A percentile compares a stretch with the other conserved stretches of the same genome.
phyloP scores from a whole-genome alignment of 2,329 filamentous ascomycete genomes.

The Penicillium sp. region DNA sequence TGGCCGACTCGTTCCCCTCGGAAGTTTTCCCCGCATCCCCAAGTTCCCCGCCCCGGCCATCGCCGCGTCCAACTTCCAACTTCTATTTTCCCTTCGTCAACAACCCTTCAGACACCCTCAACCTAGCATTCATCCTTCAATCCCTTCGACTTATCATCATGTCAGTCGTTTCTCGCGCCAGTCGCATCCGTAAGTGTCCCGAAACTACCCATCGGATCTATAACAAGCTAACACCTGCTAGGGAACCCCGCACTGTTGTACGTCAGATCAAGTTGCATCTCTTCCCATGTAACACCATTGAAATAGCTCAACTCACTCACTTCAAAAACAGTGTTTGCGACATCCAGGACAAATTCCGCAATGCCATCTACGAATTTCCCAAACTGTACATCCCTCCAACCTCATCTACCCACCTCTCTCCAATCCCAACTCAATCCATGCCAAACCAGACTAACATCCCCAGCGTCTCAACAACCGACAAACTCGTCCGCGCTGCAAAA shows the following conservation, averaged over 20 bases:
- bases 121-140: background rate
- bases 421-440: background rate
- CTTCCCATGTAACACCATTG: background rate
- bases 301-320: background rate
- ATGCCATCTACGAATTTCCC: conserved; percentile 80
- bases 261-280: conserved; percentile 16
- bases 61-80: conserved; percentile 2
- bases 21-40: conserved; percentile 26
- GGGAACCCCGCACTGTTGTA: conserved; percentile 55
- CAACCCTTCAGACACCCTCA: background rate
- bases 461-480: conserved; percentile 68
- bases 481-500: conserved; percentile 65
- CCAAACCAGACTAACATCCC: background rate
- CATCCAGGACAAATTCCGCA: conserved; percentile 89
- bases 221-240: conserved; percentile 26
- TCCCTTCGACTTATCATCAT: conserved; percentile 1
- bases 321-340: conserved; percentile 74
- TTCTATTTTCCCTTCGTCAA: conserved; percentile 5
- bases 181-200: conserved; percentile 34
- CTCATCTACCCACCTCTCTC: background rate
- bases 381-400: conserved; percentile 64
- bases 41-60: conserved; percentile 23
- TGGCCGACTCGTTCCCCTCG: conserved; percentile 16
- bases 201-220: background rate
- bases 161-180: conserved; percentile 19